phyloP scores from a whole-genome alignment of 805 yeast species.

The Candida parachauliodes region DNA sequence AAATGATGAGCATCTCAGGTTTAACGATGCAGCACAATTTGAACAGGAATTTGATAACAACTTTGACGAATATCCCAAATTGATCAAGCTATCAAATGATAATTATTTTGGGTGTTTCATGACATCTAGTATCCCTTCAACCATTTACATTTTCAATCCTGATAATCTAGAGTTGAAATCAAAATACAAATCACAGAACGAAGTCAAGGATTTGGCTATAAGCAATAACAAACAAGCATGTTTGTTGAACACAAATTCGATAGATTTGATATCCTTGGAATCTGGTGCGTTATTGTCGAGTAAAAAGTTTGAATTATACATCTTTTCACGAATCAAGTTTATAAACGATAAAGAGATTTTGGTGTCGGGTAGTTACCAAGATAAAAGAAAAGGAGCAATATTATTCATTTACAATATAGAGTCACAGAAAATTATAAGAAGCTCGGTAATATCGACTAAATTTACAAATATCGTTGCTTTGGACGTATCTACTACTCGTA shows the following conservation, averaged over 20 bases:
- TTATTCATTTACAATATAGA: conserved; percentile 43
- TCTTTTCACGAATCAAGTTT: conserved; percentile 43
- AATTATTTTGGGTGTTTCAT: conserved; percentile 65
- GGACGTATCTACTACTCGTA: conserved; percentile 40
- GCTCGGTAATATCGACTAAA: conserved; percentile 41
- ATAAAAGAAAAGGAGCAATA: conserved; percentile 36
- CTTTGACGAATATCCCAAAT: conserved; percentile 59
- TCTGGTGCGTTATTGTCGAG: conserved; percentile 39
- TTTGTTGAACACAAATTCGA: conserved; percentile 52
- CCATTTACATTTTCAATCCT: conserved; percentile 57
- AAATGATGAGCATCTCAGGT: conserved; percentile 55
- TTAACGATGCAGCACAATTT: conserved; percentile 57
- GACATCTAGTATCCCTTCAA: conserved; percentile 63
- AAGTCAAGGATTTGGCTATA: conserved; percentile 60
- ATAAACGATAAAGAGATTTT: conserved; percentile 29
- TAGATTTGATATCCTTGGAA: conserved; percentile 50
- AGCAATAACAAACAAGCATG: conserved; percentile 52
- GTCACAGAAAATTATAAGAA: conserved; percentile 39
- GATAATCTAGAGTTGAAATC: conserved; percentile 50
- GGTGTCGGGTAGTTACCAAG: conserved; percentile 29
- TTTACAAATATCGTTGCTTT: conserved; percentile 54
- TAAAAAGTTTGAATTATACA: conserved; percentile 20
- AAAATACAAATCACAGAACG: conserved; percentile 51
- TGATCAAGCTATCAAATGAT: conserved; percentile 54
- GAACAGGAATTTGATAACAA: conserved; percentile 39